A percentile compares a stretch with the other conserved stretches of the same genome.
phyloP scores from a whole-genome alignment of 148 eudicot genomes.

The Selenicereus undatus region DNA sequence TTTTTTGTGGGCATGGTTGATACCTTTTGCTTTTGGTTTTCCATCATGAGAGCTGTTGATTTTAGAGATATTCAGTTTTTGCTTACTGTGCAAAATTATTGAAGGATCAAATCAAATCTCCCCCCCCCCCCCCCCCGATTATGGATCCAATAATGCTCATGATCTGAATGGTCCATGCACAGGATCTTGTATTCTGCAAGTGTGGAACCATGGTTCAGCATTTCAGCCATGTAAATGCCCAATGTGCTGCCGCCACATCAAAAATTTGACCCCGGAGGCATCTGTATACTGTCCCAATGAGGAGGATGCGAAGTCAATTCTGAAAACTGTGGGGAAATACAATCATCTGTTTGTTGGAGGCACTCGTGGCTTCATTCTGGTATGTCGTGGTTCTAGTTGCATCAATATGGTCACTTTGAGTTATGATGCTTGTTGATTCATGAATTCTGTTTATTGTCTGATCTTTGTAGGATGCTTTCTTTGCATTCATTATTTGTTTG shows the following conservation, averaged over 20 bases:
- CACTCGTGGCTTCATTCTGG: conserved; percentile 39
- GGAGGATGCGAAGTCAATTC: conserved; percentile 33
- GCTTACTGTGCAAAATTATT: not conserved
- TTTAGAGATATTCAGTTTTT: not conserved
- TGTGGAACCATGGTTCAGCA: conserved; percentile 43
- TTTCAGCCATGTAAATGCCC: conserved; percentile 60
- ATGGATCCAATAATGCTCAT: not conserved
- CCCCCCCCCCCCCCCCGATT: too few species aligned
- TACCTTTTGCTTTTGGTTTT: not conserved
- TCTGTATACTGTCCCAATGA: conserved; percentile 22
- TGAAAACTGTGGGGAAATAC: conserved; percentile 41
- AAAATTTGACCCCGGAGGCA: conserved; percentile 35
- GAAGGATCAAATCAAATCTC: too few species aligned
- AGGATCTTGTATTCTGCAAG: conserved; percentile 50
- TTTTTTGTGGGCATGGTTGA: not conserved
- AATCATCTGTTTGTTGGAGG: conserved; percentile 56
- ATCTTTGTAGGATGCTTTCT: not conserved
- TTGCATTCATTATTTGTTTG: not conserved
- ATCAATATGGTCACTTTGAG: conserved; percentile 2
- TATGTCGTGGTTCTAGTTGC: conserved; percentile 17
- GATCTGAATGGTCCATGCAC: not conserved
- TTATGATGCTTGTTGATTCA: conserved; percentile 1
- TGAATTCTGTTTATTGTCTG: not conserved
- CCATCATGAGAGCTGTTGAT: not conserved
- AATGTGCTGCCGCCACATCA: conserved; percentile 43